Conservation (phyloP, 192 early-diverging fungal genomes). For the Podochytrium sp. region DNA sequence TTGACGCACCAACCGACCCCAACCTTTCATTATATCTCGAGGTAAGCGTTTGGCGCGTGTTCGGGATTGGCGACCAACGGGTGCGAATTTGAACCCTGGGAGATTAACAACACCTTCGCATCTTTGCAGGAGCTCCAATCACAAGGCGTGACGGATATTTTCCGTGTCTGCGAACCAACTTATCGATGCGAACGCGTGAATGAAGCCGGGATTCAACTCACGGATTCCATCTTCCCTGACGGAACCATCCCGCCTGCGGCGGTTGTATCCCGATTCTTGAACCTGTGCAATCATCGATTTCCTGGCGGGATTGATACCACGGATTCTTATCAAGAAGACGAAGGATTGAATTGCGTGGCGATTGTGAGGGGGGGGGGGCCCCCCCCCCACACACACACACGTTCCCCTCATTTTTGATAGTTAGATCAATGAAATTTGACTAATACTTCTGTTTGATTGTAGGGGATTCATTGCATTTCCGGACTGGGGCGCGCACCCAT, state of each 20-base stretch:
- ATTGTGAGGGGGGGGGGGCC: too few species aligned
- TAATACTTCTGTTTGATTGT: too few species aligned
- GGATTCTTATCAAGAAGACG: neutral
- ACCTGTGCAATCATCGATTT: conserved; percentile 62
- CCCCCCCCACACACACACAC: too few species aligned
- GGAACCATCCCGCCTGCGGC: conserved; percentile 57
- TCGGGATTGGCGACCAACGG: too few species aligned
- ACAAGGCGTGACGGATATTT: conserved; percentile 72
- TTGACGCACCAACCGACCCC: conserved; percentile 76
- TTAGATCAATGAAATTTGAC: too few species aligned
- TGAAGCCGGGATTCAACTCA: conserved; percentile 65
- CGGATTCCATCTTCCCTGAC: conserved; percentile 36
- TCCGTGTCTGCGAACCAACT: conserved; percentile 83
- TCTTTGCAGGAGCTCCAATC: conserved; percentile 67
- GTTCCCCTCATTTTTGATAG: too few species aligned
- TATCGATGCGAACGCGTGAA: conserved; percentile 62
- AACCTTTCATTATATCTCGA: conserved; percentile 68
- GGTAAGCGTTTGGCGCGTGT: too few species aligned
- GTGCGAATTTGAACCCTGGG: too few species aligned
- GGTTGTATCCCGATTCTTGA: conserved; percentile 68
- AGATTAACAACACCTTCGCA: neutral
- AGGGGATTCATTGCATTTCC: conserved; percentile 80
- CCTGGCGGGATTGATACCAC: conserved; percentile 28
- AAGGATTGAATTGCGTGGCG: neutral
- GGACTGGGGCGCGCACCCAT: conserved; percentile 70